Evolutionary conservation across 176 grass and related monocot species (phyloP), one percentile per base, ranked within the genome.

Genomic region (Tuctoria greenei): DNA sequence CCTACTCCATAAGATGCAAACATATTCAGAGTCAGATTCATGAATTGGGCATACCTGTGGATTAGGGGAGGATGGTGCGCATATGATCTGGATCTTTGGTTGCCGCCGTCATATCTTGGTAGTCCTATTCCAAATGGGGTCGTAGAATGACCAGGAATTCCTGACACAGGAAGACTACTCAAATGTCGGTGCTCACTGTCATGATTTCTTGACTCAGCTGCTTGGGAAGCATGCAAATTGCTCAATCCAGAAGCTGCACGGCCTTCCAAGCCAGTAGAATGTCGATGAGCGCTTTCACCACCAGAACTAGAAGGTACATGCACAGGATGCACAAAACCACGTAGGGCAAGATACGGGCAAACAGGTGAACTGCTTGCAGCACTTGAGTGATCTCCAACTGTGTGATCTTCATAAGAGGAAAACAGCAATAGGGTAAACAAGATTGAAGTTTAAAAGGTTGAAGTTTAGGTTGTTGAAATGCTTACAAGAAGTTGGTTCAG

Each of bases 21-120:
- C 43, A 45, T 71, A 63, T 41, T 73, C 67, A 75, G 18, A 83
- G 64, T 34, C 14, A 56, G 8, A 79, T 41, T 66, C 47, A 49
- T 44, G 69, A 83, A 83, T 64, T 72, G 27, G 8, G 44, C 36
- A 80, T 84, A 93, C 91, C 91, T 81, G 61, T 93, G 91, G 23
- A 93, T 69, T 72, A 90, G 71, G 25, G 82, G 75, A 67, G 85
- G 87, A 34, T 86, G 91, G 80, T 88, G 88, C 62, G 82, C 79
- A 85, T 88, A 93, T 46, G 91, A 71, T 85, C 91, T 87, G 16
- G 86, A 77, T 85, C 85, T 77, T 69, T 93, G 91, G n/a, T 21
- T 88, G 67, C 75, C 80, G 72, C 44, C 76, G 47, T 93, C 88
- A 81, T 83, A 90, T 85, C 91, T 90, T 49, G 82, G 69, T 42